Evolutionary conservation across 345 rosid genomes (phyloP), one percentile per base, ranked within the genome.

Genomic region (Kandelia obovata): DNA sequence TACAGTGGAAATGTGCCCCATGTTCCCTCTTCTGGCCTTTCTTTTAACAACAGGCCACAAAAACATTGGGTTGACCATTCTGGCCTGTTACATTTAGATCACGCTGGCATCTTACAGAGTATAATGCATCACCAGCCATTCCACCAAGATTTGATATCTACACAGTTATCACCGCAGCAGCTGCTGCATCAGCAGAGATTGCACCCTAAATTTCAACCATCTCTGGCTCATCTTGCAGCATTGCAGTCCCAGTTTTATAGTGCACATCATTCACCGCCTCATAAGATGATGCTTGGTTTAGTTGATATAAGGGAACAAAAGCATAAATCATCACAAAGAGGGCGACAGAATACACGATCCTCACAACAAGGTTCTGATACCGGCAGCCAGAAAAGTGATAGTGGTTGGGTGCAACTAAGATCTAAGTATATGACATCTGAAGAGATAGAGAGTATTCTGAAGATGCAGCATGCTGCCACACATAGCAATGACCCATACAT

Each of bases 341-440:
- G 88, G 43, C 80, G 89, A 35, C 88, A 88, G 46, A 81, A 76
- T 67, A 57, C 66, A 32, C 92, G 96, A 15, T 74, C 84, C 64
- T 87, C 96, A 11, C 91, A 85, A 13, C 97, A 94, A 75, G 79
- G 84, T 27, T 89, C 91, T 1, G 97, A 94, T 58, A 64, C 79
- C 58, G 71, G 85, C 73, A 85, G 92, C 79, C 98, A 88, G 86
- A 95, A 87, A 79, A 88, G 91, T 73, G 99, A 92, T 43, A 77
- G 83, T 60, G 88, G 87, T 15, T 81, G 84, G 73, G 64, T 81
- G 70, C 96, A 89, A 10, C 85, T 88, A 70, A 79, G 91, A 62
- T 95, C 99, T 64, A 96, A 92, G 89, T 77, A 96, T 79, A 96
- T 96, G 99, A 87, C 94, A 49, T 70, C 90, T 55, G 98, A 96